Percentiles rank a stretch among this genome's conserved stretches.
These are phyloP conservation scores for Cercophora newfieldiana DNA, from an alignment of 495 filamentous ascomycete genomes.

Conservation along the genomic window DNA sequence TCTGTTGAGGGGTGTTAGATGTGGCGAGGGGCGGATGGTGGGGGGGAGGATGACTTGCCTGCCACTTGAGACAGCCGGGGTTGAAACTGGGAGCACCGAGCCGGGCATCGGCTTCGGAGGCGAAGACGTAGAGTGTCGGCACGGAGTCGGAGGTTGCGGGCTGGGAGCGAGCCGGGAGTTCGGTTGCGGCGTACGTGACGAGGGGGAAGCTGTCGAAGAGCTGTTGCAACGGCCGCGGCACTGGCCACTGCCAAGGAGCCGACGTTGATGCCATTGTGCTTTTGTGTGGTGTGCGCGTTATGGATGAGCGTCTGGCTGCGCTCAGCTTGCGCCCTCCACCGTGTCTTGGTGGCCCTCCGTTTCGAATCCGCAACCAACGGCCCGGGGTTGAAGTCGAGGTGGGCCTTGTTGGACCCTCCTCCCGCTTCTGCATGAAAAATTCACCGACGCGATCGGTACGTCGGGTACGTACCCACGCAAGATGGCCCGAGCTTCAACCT, in stretches of 20 bases:
- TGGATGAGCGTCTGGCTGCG: not conserved
- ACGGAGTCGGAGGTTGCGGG: constrained; percentile 46
- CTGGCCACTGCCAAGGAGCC: constrained; percentile 30
- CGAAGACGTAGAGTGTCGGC: constrained; percentile 76
- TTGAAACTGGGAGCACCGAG: constrained; percentile 78
- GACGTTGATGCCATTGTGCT: not conserved
- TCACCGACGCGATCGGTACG: constrained; percentile 5
- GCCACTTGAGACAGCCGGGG: constrained; percentile 93
- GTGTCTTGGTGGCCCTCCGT: not conserved
- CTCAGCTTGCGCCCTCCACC: not conserved
- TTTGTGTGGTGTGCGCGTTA: not conserved
- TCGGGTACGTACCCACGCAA: constrained; percentile 6
- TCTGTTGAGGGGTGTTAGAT: constrained; percentile 48
- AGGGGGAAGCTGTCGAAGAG: constrained; percentile 87
- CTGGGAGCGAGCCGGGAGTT: constrained; percentile 68
- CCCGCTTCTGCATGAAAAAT: constrained; percentile 22
- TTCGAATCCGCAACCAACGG: not conserved
- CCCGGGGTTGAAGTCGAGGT: not conserved
- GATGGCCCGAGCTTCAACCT: constrained; percentile 1
- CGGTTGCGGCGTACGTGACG: constrained; percentile 71
- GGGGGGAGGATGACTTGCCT: constrained; percentile 57
- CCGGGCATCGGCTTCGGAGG: constrained; percentile 61
- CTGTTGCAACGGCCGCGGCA: constrained; percentile 73
- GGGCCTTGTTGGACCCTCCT: not conserved
- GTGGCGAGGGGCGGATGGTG: not conserved